Conservation (phyloP, 345 rosid genomes). For the Eucalyptus globulus region DNA sequence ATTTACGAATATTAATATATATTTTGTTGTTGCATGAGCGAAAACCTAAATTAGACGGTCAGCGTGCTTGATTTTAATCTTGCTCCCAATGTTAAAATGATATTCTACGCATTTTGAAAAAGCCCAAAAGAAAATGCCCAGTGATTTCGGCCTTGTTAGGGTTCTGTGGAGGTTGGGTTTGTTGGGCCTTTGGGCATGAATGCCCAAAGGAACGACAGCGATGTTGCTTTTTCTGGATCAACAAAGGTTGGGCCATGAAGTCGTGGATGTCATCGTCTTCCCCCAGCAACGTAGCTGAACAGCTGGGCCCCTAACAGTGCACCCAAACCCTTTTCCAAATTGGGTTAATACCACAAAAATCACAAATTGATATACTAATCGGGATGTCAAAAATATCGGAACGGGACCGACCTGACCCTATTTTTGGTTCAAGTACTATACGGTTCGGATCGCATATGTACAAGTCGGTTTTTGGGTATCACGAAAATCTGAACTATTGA, state of each 20-base stretch:
- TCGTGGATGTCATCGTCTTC: neutral
- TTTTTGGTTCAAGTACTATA: neutral
- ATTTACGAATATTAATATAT: neutral
- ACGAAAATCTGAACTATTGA: fast-evolving
- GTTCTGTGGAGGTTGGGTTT: neutral
- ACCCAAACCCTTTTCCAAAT: neutral
- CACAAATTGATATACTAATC: neutral
- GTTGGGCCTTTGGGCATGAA: neutral
- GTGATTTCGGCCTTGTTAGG: neutral
- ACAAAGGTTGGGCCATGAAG: neutral
- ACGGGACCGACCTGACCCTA: fast-evolving
- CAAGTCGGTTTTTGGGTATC: neutral
- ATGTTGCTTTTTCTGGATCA: neutral
- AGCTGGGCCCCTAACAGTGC: neutral
- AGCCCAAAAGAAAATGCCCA: neutral
- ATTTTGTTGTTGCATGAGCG: neutral
- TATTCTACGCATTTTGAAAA: neutral
- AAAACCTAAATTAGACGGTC: neutral
- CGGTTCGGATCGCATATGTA: neutral
- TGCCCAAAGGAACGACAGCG: neutral
- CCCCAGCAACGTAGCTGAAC: neutral
- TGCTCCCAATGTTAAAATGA: neutral
- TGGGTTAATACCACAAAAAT: neutral
- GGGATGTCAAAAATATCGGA: neutral
- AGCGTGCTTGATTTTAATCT: neutral